Conservation (phyloP, 306 rosid genomes). For the Cyamopsis tetragonoloba region DNA sequence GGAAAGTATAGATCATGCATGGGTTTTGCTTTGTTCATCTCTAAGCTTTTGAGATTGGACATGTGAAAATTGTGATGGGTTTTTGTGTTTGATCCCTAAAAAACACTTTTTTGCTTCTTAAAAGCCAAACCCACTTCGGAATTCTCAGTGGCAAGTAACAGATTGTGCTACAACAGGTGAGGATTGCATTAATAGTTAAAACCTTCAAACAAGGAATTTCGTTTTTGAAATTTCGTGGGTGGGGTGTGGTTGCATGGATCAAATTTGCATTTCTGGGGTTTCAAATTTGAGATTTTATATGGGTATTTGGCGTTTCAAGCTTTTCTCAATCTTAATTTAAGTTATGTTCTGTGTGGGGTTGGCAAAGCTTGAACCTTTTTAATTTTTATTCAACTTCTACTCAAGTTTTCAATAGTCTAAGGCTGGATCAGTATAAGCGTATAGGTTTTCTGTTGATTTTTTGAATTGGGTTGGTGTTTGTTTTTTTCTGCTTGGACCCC, state of each 20-base stretch:
- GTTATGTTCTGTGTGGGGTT: neutral
- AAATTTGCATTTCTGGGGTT: slow-evolving; percentile 25
- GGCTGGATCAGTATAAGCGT: slow-evolving; percentile 9
- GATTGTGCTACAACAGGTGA: slow-evolving; percentile 17
- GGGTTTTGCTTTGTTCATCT: slow-evolving; percentile 14
- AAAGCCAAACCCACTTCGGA: slow-evolving; percentile 31
- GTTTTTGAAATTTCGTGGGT: too few relatives aligned
- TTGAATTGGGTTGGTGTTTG: neutral
- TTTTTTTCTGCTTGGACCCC: neutral
- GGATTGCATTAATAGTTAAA: slow-evolving; percentile 24
- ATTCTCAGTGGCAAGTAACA: slow-evolving; percentile 27
- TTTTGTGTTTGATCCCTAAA: slow-evolving; percentile 21
- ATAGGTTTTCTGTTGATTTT: slow-evolving; percentile 20
- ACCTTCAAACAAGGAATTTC: neutral
- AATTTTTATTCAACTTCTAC: slow-evolving; percentile 12
- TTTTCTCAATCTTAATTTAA: slow-evolving; percentile 21
- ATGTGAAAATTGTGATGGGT: slow-evolving; percentile 11
- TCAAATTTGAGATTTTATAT: neutral
- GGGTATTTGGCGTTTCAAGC: slow-evolving; percentile 18
- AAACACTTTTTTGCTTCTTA: neutral
- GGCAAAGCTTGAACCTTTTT: neutral
- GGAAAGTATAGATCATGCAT: slow-evolving; percentile 13
- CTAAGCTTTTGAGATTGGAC: neutral
- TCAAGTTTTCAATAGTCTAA: neutral
- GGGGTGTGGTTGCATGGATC: slow-evolving; percentile 14